These are phyloP conservation scores for Byssochlamys sp. DNA, from an alignment of 2,329 filamentous ascomycete genomes.

Conservation along the genomic window DNA sequence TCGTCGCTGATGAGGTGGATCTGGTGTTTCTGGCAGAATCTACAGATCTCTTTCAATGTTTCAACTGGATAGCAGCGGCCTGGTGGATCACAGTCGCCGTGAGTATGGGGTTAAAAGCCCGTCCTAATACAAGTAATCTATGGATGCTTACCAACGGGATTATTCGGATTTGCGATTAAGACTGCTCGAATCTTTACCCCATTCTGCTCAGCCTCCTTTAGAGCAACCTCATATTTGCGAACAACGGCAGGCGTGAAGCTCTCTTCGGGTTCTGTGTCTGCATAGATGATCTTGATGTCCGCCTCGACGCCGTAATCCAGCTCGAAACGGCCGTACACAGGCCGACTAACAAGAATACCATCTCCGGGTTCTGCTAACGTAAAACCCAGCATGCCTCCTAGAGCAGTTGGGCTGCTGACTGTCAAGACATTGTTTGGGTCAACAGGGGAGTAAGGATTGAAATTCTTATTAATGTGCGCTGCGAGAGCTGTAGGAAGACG, in stretches of 20 bases:
- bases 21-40: conserved; percentile 39
- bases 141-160: conserved; percentile 34
- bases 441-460: conserved; percentile 28
- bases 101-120: not conserved
- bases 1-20: conserved; percentile 50
- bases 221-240: conserved; percentile 28
- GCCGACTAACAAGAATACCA: conserved; percentile 37
- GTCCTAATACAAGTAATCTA: conserved; percentile 31
- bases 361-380: conserved; percentile 37
- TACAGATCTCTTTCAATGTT: conserved; percentile 37
- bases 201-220: conserved; percentile 18
- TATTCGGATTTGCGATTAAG: conserved; percentile 37
- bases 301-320: conserved; percentile 41
- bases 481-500: conserved; percentile 34
- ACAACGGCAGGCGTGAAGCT: conserved; percentile 27
- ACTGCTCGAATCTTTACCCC: conserved; percentile 32
- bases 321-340: conserved; percentile 42
- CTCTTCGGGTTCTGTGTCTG: conserved; percentile 28
- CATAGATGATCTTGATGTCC: conserved; percentile 30
- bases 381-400: conserved; percentile 36
- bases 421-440: conserved; percentile 29
- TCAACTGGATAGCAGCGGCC: conserved; percentile 39
- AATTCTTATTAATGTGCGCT: conserved; percentile 33
- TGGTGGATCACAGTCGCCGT: conserved; percentile 35
- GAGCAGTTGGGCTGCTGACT: conserved; percentile 33